Percentiles rank a stretch among this genome's conserved stretches.
Conservation (phyloP, 1,284 basidiomycete species). For the Trichosporon sp. region DNA sequence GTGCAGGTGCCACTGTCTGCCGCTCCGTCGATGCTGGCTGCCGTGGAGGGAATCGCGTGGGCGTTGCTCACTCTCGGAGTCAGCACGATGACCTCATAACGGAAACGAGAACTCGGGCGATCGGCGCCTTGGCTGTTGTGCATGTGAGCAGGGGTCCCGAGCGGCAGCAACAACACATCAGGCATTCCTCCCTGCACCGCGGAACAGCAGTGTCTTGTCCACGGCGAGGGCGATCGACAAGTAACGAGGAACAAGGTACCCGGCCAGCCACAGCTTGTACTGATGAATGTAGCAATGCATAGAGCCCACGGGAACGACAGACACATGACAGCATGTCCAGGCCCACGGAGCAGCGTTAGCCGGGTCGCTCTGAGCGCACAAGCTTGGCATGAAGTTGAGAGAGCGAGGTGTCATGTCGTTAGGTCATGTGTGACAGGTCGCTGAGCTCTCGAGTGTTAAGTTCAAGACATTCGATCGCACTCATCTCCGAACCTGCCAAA, state of each 20-base stretch:
- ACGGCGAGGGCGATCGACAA: background rate
- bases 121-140: background rate
- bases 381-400: background rate
- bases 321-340: background rate
- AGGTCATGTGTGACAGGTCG: background rate
- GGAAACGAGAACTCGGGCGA: background rate
- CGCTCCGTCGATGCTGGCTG: background rate
- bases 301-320: background rate
- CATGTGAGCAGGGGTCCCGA: background rate
- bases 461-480: slow-evolving; percentile 10
- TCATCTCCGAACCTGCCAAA: background rate
- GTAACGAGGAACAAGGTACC: slow-evolving; percentile 16
- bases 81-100: background rate
- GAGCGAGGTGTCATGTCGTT: background rate
- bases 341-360: background rate
- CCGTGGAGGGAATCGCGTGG: background rate
- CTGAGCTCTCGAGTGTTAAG: background rate
- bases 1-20: background rate
- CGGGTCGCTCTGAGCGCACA: background rate
- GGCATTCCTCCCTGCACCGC: background rate
- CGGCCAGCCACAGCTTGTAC: background rate
- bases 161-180: background rate
- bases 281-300: background rate
- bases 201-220: background rate
- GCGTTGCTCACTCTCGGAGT: background rate